A percentile compares a stretch with the other conserved stretches of the same genome.
These are phyloP conservation scores for Porcisia deanei DNA, from an alignment of 208 protist genomes.

Conservation along the genomic window DNA sequence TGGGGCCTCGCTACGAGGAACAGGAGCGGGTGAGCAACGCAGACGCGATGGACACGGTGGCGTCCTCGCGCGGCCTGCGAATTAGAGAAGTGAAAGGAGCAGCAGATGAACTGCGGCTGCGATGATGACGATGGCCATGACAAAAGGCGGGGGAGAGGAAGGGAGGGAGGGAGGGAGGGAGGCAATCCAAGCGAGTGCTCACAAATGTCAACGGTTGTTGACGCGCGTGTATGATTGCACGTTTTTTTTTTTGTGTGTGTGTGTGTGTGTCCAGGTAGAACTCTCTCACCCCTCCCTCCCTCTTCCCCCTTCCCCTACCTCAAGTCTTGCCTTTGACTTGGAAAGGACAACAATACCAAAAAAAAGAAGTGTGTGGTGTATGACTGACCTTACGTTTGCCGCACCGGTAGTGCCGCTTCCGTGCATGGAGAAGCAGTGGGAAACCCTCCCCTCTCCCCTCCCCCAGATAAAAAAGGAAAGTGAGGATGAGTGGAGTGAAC, in stretches of 20 bases:
- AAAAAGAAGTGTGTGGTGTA: too few species aligned
- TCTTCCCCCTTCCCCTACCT: not conserved
- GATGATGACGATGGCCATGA: not conserved
- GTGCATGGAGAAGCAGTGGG: too few species aligned
- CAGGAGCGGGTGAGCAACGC: conserved; percentile 13
- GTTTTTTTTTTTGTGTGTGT: not conserved
- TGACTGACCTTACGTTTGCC: too few species aligned
- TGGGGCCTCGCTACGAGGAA: conserved; percentile 46
- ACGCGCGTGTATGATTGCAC: not conserved
- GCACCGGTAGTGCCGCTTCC: too few species aligned
- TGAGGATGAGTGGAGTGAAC: too few species aligned
- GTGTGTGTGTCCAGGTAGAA: not conserved
- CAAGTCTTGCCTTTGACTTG: not conserved
- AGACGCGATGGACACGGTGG: not conserved
- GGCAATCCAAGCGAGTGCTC: not conserved
- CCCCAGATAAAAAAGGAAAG: too few species aligned
- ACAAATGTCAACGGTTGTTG: not conserved
- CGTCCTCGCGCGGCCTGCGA: not conserved
- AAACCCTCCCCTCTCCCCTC: too few species aligned
- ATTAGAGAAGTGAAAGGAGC: not conserved
- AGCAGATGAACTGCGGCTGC: conserved; percentile 7
- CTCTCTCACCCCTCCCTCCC: not conserved
- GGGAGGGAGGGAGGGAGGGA: not conserved
- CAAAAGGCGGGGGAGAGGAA: not conserved
- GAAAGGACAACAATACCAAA: not conserved